A percentile compares a stretch with the other conserved stretches of the same genome.
Evolutionary conservation across 305 asterid species (phyloP).

Genomic region (Fraxinus velutina): DNA sequence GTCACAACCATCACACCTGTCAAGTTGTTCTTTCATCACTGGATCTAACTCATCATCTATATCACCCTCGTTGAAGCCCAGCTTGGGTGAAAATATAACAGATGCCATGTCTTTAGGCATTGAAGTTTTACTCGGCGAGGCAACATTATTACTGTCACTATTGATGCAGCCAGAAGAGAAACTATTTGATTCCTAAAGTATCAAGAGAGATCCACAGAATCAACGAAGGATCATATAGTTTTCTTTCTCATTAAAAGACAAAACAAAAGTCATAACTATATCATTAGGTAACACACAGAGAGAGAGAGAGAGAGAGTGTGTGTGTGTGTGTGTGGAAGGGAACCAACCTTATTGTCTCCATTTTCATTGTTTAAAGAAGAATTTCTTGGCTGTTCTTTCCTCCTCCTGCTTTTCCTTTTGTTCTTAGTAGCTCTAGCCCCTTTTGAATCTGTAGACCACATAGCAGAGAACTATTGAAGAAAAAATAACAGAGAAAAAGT

Average conservation of each 20-base stretch:
- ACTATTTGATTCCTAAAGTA: conserved; percentile 26
- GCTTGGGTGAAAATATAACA: conserved; percentile 28
- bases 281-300: background rate
- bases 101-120: conserved; percentile 25
- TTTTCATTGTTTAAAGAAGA: conserved; percentile 25
- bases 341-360: conserved; percentile 32
- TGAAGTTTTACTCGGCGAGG: conserved; percentile 30
- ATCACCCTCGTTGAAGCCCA: conserved; percentile 40
- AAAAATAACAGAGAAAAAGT: background rate
- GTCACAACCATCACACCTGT: conserved; percentile 28
- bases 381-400: conserved; percentile 28
- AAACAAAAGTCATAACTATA: background rate
- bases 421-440: conserved; percentile 34
- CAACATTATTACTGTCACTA: conserved; percentile 11
- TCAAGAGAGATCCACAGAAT: background rate
- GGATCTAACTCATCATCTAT: conserved; percentile 49
- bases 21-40: conserved; percentile 44
- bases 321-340: no score
- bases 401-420: conserved; percentile 39
- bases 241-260: background rate
- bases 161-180: conserved; percentile 24
- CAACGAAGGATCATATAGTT: conserved; percentile 3
- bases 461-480: background rate
- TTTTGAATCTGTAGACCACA: conserved; percentile 31
- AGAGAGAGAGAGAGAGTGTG: no score